Evolutionary conservation across 176 grass and related monocot species (phyloP), one percentile per base, ranked within the genome.

Genomic region (Cocos nucifera): DNA sequence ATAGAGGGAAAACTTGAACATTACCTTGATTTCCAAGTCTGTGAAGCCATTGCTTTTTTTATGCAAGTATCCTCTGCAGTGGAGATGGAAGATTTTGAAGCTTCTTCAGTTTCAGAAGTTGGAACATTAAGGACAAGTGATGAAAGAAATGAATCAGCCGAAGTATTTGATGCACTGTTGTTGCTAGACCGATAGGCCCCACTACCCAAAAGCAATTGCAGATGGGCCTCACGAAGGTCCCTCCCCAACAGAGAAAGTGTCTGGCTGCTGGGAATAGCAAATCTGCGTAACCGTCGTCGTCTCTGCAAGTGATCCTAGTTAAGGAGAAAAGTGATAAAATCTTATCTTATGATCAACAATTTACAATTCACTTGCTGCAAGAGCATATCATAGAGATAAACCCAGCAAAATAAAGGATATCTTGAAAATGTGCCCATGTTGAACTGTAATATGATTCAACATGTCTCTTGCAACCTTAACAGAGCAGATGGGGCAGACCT

Each of bases 391-490:
- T 44, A 44, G 35, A 3, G 1, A 44, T 44, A 9, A 44, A 44
- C 35, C 35, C 8, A 14, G 9, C 35, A 44, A 12, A 44, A 44
- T 44, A n/a, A 10, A 63, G 56, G 58, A 51, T 88, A 97, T 84
- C 81, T 85, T 97, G 35, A 92, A 97, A 51, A 97, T 68, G 73
- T 92, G 83, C 4, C 93, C 87, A 78, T 98, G 93, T 74, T 92
- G 93, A 70, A 77, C 35, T 5, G 84, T 92, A 28, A 98, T 79
- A 86, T 98, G 93, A 63, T 76, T 92, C 54, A 92, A 75, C 88
- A 98, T 98, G 57, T 98, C 88, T 85, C 75, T 92, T n/a, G 77
- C 78, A 62, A 89, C 69, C 88, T 88, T 92, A 64, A 85, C 82
- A 9, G 84, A 88, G 79, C 93, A 98, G 18, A 98, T 66, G 57